Evolutionary conservation across 352 stramenopile species (phyloP).

Genomic region (Blastocystis hominis): DNA sequence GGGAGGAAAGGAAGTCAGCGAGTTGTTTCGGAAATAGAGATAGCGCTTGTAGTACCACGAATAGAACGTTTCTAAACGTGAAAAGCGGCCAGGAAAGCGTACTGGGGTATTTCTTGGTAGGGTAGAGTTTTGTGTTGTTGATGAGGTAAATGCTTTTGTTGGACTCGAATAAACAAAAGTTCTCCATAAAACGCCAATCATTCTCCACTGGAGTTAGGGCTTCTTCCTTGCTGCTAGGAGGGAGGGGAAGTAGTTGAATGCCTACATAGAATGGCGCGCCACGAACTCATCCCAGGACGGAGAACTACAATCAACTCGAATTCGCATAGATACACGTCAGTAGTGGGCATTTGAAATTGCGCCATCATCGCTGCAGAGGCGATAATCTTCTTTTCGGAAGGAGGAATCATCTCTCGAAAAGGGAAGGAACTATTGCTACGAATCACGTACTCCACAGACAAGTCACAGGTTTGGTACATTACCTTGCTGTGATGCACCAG

Average conservation of each 20-base stretch:
- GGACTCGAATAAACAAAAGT: slow-evolving; percentile 45
- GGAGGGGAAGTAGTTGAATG: background rate
- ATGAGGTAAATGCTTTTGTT: slow-evolving; percentile 44
- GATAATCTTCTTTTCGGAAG: background rate
- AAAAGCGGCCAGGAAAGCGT: background rate
- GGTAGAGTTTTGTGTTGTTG: slow-evolving; percentile 14
- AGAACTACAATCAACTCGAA: background rate
- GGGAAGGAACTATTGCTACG: background rate
- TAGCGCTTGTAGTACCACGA: slow-evolving; percentile 53
- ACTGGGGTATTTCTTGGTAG: background rate
- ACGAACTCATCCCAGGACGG: background rate
- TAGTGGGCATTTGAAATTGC: background rate
- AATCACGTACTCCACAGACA: background rate
- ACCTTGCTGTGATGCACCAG: too few relatives aligned
- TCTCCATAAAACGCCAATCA: slow-evolving; percentile 37
- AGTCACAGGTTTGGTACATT: too few relatives aligned
- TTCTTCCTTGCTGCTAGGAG: background rate
- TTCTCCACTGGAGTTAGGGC: background rate
- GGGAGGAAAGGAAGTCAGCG: background rate
- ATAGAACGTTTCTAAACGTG: slow-evolving; percentile 9
- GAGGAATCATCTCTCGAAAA: background rate
- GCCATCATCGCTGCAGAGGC: background rate
- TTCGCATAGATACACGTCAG: background rate
- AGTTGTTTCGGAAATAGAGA: slow-evolving; percentile 26
- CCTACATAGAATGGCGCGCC: background rate